Base-by-base conservation (phyloP, 2,329 filamentous ascomycete genomes). In the Arthrocladium fulminans region DNA sequence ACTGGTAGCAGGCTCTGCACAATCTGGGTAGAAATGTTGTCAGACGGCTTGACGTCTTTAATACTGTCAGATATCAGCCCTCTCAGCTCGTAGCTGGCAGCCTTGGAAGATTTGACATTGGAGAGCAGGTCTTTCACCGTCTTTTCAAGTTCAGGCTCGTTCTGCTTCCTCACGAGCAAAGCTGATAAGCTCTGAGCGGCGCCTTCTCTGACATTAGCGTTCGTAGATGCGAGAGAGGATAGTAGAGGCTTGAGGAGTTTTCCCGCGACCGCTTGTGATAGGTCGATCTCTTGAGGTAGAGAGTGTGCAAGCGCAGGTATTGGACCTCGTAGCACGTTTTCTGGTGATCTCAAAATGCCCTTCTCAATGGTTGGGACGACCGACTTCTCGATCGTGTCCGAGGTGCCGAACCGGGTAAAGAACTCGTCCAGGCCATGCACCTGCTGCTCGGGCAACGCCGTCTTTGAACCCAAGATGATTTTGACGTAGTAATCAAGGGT, bases 141-240 rank as follows among this genome's bases (percentile, higher is more conserved):
- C 59, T 84, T 83, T 29, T 79, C 74, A 35, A 94, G 67, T 3
- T 74, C 65, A 2, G 71, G 64, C 4, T 73, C 66, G 29, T 73
- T 71, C 54, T 86, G 76, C 41, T 69, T 63, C 56, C 77, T 75
- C 35, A 69, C 65, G 24, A 86, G 77, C n/a, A 89, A 72, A 8
- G 77, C 76, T 54, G 76, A 75, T 63, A 97, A 95, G 6, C 84
- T 84, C 32, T 76, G 73, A 19, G 89, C 68, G 7, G 86, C 85
- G 20, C 88, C 88, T 53, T 77, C 77, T 48, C 90, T 82, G 53
- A 96, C 87, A 2, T 68, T 67, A 12, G 79, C 71, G 63, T 95
- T 97, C 60, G 85, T 89, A 1, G 92, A 97, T 66, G 94, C 96
- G 65, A 89, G 74, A 62, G 88, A 95, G 34, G 88, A 82, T n/a